A percentile compares a stretch with the other conserved stretches of the same genome.
Conservation (phyloP, 2,329 filamentous ascomycete species). For the Ilyonectria mors-panacis region DNA sequence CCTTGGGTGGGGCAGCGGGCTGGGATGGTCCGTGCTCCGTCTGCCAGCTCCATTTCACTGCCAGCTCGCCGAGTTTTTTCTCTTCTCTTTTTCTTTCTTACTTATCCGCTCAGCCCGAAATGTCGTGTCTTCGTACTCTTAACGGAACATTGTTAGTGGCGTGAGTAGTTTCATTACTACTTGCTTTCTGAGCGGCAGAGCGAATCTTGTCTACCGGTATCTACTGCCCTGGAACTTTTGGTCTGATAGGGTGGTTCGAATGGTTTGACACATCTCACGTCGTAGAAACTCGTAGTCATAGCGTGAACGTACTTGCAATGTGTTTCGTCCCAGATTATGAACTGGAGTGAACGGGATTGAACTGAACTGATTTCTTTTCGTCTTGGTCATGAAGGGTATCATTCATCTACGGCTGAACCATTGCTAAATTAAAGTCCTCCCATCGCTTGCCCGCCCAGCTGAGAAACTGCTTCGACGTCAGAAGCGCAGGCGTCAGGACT, state of each 20-base stretch:
- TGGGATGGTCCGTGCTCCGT: conserved; percentile 42
- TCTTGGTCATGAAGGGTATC: conserved; percentile 44
- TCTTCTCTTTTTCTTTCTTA: conserved; percentile 42
- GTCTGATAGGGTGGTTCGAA: conserved; percentile 88
- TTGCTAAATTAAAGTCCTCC: conserved; percentile 54
- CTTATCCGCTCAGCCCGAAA: conserved; percentile 50
- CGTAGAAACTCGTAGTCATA: neutral
- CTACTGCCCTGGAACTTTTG: conserved; percentile 84
- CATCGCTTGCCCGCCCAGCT: conserved; percentile 54
- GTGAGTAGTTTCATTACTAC: conserved; percentile 69
- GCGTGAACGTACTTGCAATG: neutral
- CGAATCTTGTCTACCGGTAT: conserved; percentile 79
- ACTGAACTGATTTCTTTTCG: conserved; percentile 13
- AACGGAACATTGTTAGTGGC: conserved; percentile 47
- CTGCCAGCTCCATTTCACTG: conserved; percentile 27
- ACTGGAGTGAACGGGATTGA: neutral
- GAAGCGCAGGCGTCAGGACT: conserved; percentile 73
- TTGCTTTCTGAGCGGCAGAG: conserved; percentile 73
- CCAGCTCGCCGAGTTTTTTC: conserved; percentile 45
- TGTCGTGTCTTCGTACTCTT: conserved; percentile 49
- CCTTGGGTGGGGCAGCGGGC: conserved; percentile 42
- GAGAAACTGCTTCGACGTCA: conserved; percentile 74
- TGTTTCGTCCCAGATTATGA: too few relatives aligned
- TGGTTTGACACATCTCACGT: conserved; percentile 74
- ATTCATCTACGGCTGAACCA: conserved; percentile 49